Evolutionary conservation across 1,139 yeast species (phyloP).

Genomic region (Yamadazyma pseudoaaseri): DNA sequence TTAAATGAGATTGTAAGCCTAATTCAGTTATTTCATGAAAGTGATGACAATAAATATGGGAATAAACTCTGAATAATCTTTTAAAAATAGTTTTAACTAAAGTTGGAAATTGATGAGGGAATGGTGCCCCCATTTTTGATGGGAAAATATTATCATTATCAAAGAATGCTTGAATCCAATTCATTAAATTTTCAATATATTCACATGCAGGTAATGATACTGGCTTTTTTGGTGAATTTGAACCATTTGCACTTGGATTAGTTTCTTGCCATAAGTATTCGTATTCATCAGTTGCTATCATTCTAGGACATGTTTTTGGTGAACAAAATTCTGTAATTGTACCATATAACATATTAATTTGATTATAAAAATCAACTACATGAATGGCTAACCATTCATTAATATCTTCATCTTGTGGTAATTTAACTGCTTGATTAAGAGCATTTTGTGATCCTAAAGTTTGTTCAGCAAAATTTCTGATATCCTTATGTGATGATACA

Average conservation of each 20-base stretch:
- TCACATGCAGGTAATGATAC: conserved; percentile 81
- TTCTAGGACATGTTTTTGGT: conserved; percentile 86
- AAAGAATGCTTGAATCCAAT: conserved; percentile 87
- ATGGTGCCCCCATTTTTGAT: conserved; percentile 82
- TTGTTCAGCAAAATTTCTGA: conserved; percentile 86
- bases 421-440: conserved; percentile 84
- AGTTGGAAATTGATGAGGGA: conserved; percentile 66
- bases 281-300: conserved; percentile 96
- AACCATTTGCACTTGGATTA: conserved; percentile 39
- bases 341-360: conserved; percentile 94
- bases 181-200: conserved; percentile 88
- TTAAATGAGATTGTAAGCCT: conserved; percentile 88
- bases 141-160: conserved; percentile 93
- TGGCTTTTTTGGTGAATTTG: conserved; percentile 55
- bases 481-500: conserved; percentile 65
- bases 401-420: conserved; percentile 89
- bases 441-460: conserved; percentile 93
- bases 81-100: conserved; percentile 84
- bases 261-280: conserved; percentile 95
- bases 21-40: conserved; percentile 91
- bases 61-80: conserved; percentile 91
- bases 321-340: conserved; percentile 96
- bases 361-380: conserved; percentile 87
- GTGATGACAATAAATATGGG: conserved; percentile 97
- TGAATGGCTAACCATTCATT: conserved; percentile 98